Evolutionary conservation across 805 yeast species (phyloP).

Genomic region (Suhomyces tanzawaensis): DNA sequence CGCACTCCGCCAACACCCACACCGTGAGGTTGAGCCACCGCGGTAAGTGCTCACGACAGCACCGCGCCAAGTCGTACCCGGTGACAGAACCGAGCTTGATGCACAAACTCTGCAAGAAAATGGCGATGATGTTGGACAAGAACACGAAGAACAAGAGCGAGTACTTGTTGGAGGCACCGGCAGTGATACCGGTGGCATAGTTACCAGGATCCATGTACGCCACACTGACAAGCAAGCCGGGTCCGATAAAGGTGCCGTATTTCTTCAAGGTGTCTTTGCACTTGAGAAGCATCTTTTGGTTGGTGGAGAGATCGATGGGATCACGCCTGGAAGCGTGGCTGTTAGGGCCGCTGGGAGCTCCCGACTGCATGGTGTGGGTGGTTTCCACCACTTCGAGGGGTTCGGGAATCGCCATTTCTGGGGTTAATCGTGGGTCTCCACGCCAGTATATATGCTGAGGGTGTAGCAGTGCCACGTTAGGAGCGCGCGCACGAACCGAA

Average conservation of each 20-base stretch:
- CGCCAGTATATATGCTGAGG: too few species aligned
- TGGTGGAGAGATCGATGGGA: too few species aligned
- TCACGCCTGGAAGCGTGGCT: too few species aligned
- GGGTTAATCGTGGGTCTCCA: too few species aligned
- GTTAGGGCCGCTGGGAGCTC: too few species aligned
- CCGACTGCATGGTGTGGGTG: neutral
- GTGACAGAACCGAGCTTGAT: slow-evolving; percentile 49
- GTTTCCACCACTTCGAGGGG: neutral
- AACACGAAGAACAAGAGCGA: slow-evolving; percentile 44
- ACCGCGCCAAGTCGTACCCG: slow-evolving; percentile 46
- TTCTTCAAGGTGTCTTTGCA: slow-evolving; percentile 16
- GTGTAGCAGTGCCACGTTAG: too few species aligned
- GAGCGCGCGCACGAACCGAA: too few species aligned
- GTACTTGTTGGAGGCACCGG: slow-evolving; percentile 45
- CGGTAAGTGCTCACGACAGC: slow-evolving; percentile 43
- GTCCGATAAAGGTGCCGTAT: slow-evolving; percentile 45
- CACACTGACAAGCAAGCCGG: slow-evolving; percentile 47
- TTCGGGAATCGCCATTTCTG: neutral
- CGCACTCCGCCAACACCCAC: slow-evolving; percentile 47
- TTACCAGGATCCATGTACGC: slow-evolving; percentile 57
- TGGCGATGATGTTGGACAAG: slow-evolving; percentile 44
- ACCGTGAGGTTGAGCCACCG: slow-evolving; percentile 34
- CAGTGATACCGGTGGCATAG: slow-evolving; percentile 47
- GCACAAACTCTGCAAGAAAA: slow-evolving; percentile 44
- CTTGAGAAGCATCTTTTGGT: too few species aligned